Evolutionary conservation across 108 stramenopile species (phyloP).

Genomic region (Pseudonitzschia multistriata): DNA sequence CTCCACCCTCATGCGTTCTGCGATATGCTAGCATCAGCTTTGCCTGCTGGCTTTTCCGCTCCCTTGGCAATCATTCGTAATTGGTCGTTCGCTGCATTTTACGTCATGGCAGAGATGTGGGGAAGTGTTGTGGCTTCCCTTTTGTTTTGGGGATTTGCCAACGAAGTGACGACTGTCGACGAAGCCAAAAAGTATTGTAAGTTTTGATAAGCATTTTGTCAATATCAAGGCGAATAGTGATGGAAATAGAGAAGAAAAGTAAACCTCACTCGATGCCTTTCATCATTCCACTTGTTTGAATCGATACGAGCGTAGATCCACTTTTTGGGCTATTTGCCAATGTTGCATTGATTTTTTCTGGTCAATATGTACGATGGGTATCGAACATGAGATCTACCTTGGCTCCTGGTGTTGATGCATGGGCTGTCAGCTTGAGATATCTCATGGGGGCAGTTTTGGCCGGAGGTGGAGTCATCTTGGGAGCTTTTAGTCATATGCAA

Average conservation of each 20-base stretch:
- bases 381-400: conserved; percentile 73
- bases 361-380: conserved; percentile 94
- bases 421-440: conserved; percentile 89
- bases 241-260: too few species aligned
- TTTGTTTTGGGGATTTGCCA: conserved; percentile 98
- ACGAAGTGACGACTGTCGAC: conserved; percentile 94
- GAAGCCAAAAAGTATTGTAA: conserved; percentile 96
- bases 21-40: conserved; percentile 54
- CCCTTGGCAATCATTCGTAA: conserved; percentile 86
- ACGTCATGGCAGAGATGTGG: conserved; percentile 98
- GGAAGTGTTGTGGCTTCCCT: conserved; percentile 93
- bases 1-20: conserved; percentile 91
- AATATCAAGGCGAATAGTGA: background rate
- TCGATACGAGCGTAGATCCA: conserved; percentile 61
- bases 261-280: background rate
- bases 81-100: conserved; percentile 96
- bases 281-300: background rate
- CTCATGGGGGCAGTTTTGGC: conserved; percentile 94
- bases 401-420: conserved; percentile 89
- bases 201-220: conserved; percentile 12
- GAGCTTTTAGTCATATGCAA: conserved; percentile 88
- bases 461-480: conserved; percentile 77
- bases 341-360: conserved; percentile 93
- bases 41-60: conserved; percentile 80
- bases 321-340: conserved; percentile 96